Conservation (phyloP, 768 basidiomycete genomes). For the Mycena chlorophos region DNA sequence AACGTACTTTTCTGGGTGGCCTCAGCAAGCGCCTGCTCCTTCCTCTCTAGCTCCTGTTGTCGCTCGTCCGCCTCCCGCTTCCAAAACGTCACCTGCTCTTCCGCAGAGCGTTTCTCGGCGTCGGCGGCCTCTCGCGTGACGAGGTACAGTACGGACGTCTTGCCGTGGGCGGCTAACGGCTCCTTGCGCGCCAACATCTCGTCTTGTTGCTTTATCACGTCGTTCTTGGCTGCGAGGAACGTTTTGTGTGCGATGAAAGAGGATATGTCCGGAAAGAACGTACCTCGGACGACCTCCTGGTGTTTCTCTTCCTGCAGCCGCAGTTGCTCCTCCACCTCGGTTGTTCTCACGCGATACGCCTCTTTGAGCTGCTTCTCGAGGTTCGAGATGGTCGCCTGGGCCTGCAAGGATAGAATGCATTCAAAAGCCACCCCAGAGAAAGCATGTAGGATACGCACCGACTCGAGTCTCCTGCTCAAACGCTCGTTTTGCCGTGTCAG, state of each 20-base stretch:
- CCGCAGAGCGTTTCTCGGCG: constrained; percentile 57
- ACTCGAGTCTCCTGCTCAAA: constrained; percentile 7
- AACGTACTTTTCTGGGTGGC: constrained; percentile 51
- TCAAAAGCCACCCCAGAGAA: neutral
- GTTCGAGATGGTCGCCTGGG: constrained; percentile 44
- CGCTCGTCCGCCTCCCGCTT: constrained; percentile 45
- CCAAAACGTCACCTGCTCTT: constrained; percentile 48
- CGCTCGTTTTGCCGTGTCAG: constrained; percentile 5
- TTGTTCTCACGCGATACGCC: constrained; percentile 53
- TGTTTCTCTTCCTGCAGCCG: constrained; percentile 50
- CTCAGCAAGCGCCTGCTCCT: constrained; percentile 47
- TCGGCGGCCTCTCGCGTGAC: constrained; percentile 75
- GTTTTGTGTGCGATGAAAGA: constrained; percentile 1
- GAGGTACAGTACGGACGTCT: constrained; percentile 57
- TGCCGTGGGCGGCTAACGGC: constrained; percentile 51
- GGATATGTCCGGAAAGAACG: constrained; percentile 9
- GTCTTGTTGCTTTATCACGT: constrained; percentile 54
- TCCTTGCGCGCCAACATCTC: constrained; percentile 55
- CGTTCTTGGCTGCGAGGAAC: constrained; percentile 53
- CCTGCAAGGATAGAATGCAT: constrained; percentile 28
- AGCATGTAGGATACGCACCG: neutral
- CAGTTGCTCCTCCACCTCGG: constrained; percentile 63
- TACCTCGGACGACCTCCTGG: constrained; percentile 55
- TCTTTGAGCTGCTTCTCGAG: constrained; percentile 61
- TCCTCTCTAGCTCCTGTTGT: constrained; percentile 41